Conservation (phyloP, 2,329 filamentous ascomycete genomes). For the Xylariaceae sp. region DNA sequence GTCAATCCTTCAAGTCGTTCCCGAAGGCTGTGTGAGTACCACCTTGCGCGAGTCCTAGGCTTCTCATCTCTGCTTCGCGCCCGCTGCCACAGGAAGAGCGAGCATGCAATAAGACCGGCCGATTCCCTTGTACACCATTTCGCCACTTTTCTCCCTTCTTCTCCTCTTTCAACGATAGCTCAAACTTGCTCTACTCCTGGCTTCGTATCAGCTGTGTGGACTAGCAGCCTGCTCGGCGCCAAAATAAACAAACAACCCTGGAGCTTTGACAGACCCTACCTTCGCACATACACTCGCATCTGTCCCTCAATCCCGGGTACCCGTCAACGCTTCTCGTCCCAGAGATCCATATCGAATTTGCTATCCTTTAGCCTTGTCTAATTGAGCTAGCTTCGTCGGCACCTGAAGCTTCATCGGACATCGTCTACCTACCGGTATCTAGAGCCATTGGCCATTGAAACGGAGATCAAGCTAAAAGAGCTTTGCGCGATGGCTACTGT, state of each 20-base stretch:
- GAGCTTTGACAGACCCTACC: not conserved
- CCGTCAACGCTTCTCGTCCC: slow-evolving; percentile 15
- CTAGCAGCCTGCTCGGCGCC: slow-evolving; percentile 8
- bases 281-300: not conserved
- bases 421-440: not conserved
- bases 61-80: slow-evolving; percentile 25
- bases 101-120: slow-evolving; percentile 34
- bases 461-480: slow-evolving; percentile 10
- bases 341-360: slow-evolving; percentile 16
- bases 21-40: not conserved
- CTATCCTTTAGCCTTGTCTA: slow-evolving; percentile 11
- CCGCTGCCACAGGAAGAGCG: slow-evolving; percentile 1
- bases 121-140: slow-evolving; percentile 29
- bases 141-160: slow-evolving; percentile 32
- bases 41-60: slow-evolving; percentile 16
- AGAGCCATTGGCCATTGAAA: slow-evolving; percentile 13
- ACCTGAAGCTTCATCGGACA: slow-evolving; percentile 11
- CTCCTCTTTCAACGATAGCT: slow-evolving; percentile 21
- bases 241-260: slow-evolving; percentile 31
- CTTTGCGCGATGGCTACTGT: slow-evolving; percentile 48
- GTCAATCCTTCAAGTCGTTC: slow-evolving; percentile 18
- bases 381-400: slow-evolving; percentile 10
- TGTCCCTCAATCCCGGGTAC: slow-evolving; percentile 4
- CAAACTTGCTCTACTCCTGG: slow-evolving; percentile 4
- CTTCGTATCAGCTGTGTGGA: not conserved